Conservation (phyloP, 202 grass and related monocot species). For the Panicum virgatum region DNA sequence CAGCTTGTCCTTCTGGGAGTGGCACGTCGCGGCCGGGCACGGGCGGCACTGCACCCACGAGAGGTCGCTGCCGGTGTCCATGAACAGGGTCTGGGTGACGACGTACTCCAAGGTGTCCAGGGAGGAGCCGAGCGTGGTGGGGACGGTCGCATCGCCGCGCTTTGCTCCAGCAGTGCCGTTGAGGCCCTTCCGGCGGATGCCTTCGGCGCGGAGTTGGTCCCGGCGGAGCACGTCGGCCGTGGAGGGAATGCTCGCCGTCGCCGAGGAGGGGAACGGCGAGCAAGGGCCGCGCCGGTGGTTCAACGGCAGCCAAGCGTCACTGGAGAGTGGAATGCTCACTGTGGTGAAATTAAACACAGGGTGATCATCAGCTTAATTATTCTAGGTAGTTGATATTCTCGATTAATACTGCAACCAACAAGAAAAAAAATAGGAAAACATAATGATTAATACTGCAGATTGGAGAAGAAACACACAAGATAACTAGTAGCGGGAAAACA, state of each 20-base stretch:
- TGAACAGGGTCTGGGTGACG: not conserved
- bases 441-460: no score
- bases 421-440: not conserved
- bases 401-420: not conserved
- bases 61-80: conserved; percentile 1
- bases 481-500: no score
- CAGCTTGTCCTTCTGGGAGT: not conserved
- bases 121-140: not conserved
- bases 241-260: not conserved
- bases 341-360: not conserved
- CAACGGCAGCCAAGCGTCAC: conserved; percentile 22
- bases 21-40: not conserved
- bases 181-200: conserved; percentile 8
- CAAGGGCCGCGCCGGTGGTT: conserved; percentile 47
- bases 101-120: not conserved
- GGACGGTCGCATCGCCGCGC: not conserved
- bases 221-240: conserved; percentile 26
- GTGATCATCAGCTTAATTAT: not conserved
- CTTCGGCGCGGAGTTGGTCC: conserved; percentile 37
- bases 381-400: not conserved
- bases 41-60: not conserved
- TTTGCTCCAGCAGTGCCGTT: not conserved
- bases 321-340: not conserved
- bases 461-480: no score
- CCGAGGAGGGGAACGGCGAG: not conserved